These are phyloP conservation scores for Coriolopsis trogii DNA, from an alignment of 1,284 basidiomycete genomes.

Conservation along the genomic window DNA sequence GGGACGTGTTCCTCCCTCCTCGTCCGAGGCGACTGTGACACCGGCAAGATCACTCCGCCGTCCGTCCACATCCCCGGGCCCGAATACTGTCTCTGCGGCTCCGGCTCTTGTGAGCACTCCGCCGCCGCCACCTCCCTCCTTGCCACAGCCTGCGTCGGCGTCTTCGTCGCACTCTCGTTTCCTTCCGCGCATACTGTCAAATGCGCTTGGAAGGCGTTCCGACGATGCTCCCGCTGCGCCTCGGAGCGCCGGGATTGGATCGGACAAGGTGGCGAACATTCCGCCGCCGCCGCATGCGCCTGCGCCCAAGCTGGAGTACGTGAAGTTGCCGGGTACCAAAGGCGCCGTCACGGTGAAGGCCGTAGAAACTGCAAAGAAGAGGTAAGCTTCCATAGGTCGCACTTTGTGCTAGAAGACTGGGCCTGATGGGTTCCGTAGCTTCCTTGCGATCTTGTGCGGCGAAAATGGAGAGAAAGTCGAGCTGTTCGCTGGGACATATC, in stretches of 20 bases:
- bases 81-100: slow-evolving; percentile 19
- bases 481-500: slow-evolving; percentile 84
- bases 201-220: slow-evolving; percentile 63
- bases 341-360: slow-evolving; percentile 80
- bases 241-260: slow-evolving; percentile 23
- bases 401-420: background rate
- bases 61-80: slow-evolving; percentile 30
- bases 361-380: slow-evolving; percentile 85
- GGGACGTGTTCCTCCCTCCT: slow-evolving; percentile 21
- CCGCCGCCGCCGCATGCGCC: slow-evolving; percentile 48
- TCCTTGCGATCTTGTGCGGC: slow-evolving; percentile 88
- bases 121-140: slow-evolving; percentile 31
- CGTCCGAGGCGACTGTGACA: slow-evolving; percentile 16
- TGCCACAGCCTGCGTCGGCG: slow-evolving; percentile 36
- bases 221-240: slow-evolving; percentile 53
- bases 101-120: slow-evolving; percentile 8
- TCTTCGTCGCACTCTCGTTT: slow-evolving; percentile 57
- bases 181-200: slow-evolving; percentile 69
- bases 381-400: slow-evolving; percentile 45
- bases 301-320: slow-evolving; percentile 86
- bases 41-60: slow-evolving; percentile 19
- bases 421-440: slow-evolving; percentile 47
- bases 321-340: slow-evolving; percentile 89
- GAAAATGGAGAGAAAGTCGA: slow-evolving; percentile 92
- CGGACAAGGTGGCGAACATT: slow-evolving; percentile 17